Conservation (phyloP, 345 rosid genomes). For the Jatropha curcas region DNA sequence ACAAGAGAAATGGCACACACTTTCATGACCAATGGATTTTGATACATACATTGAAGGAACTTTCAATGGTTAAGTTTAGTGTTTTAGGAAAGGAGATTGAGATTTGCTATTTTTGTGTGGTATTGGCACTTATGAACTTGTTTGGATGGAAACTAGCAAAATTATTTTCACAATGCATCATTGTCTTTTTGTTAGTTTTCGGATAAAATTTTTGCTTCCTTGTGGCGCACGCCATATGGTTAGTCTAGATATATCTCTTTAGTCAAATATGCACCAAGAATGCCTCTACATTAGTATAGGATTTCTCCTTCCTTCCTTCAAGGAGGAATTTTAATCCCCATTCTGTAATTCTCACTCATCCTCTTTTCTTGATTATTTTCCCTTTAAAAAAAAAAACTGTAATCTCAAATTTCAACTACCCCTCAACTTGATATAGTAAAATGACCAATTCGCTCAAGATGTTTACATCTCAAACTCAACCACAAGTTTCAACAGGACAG, state of each 20-base stretch:
- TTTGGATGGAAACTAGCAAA: background rate
- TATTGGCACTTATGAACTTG: background rate
- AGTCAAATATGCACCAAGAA: background rate
- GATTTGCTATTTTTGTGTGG: background rate
- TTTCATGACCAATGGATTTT: background rate
- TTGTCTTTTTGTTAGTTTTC: background rate
- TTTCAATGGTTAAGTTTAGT: background rate
- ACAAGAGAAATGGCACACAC: background rate
- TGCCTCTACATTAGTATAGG: background rate
- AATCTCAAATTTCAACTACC: background rate
- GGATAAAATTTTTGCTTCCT: background rate
- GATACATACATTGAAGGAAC: background rate
- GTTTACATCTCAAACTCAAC: background rate
- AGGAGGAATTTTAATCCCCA: background rate
- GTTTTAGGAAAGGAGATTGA: background rate
- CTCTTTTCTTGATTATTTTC: background rate
- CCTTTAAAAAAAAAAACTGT: background rate
- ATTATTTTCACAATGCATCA: background rate
- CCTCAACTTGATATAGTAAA: background rate
- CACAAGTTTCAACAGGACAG: background rate
- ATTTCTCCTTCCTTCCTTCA: background rate
- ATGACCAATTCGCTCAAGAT: background rate
- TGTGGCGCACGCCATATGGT: background rate
- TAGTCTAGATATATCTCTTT: background rate
- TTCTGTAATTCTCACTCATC: background rate